Conservation (phyloP, 2,329 filamentous ascomycete genomes). For the Aspergillus sergii region DNA sequence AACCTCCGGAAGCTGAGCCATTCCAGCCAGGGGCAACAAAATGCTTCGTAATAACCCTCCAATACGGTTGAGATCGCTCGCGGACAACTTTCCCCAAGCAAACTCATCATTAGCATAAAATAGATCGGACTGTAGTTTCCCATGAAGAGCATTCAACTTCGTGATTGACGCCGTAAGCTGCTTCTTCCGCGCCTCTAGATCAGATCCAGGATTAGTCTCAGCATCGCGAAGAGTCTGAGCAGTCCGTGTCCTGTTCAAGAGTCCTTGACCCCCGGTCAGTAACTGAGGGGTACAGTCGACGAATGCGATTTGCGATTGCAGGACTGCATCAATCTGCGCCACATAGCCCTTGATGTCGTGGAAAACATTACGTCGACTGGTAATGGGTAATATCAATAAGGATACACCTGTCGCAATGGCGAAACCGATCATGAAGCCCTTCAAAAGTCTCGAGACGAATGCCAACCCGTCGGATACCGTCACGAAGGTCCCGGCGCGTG, state of each 20-base stretch:
- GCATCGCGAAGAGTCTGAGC: slow-evolving; percentile 15
- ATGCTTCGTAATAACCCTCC: slow-evolving; percentile 62
- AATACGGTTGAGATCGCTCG: slow-evolving; percentile 64
- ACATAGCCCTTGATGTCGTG: slow-evolving; percentile 57
- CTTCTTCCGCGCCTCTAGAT: slow-evolving; percentile 24
- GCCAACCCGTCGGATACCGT: slow-evolving; percentile 27
- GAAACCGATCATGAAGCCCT: slow-evolving; percentile 67
- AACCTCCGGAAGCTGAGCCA: slow-evolving; percentile 71
- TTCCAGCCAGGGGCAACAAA: slow-evolving; percentile 65
- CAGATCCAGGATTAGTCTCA: slow-evolving; percentile 10
- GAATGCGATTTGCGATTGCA: slow-evolving; percentile 65
- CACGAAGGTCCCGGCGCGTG: slow-evolving; percentile 56
- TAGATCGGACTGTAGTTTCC: slow-evolving; percentile 67
- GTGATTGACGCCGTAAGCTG: slow-evolving; percentile 38
- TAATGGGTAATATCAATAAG: slow-evolving; percentile 66
- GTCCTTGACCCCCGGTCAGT: slow-evolving; percentile 13
- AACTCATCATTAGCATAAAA: slow-evolving; percentile 72
- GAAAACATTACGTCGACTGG: slow-evolving; percentile 64
- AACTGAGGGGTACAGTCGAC: slow-evolving; percentile 43
- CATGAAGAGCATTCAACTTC: slow-evolving; percentile 59
- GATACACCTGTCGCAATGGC: slow-evolving; percentile 65
- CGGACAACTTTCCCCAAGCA: slow-evolving; percentile 69
- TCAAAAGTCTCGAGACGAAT: slow-evolving; percentile 55
- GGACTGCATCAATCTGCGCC: slow-evolving; percentile 56
- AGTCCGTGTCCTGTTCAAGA: slow-evolving; percentile 24